These are phyloP conservation scores for Synchytrium microbalum DNA, from an alignment of 371 early-diverging fungal species.

Conservation along the genomic window DNA sequence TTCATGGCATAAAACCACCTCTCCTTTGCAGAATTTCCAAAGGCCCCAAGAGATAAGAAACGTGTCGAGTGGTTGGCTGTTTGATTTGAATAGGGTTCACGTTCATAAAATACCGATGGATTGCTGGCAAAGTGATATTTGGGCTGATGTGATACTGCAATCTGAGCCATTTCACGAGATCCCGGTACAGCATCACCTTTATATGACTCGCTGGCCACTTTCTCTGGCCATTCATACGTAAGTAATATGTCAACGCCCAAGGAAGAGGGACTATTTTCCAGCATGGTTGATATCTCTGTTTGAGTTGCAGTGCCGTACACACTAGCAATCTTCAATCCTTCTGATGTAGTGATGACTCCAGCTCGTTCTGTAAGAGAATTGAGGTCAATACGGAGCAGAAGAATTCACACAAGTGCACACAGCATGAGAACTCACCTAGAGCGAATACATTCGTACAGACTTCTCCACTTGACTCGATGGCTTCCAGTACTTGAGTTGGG, in stretches of 20 bases:
- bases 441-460: conserved; percentile 64
- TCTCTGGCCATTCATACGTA: conserved; percentile 69
- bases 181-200: conserved; percentile 18
- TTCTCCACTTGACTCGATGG: conserved; percentile 58
- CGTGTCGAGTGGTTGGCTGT: conserved; percentile 63
- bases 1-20: conserved; percentile 93
- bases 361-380: conserved; percentile 32
- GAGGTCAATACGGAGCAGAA: not conserved
- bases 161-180: conserved; percentile 37
- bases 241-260: conserved; percentile 72
- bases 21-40: conserved; percentile 52
- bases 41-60: conserved; percentile 74
- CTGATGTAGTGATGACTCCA: conserved; percentile 61
- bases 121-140: conserved; percentile 77
- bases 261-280: conserved; percentile 13
- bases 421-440: conserved; percentile 41
- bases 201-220: conserved; percentile 32
- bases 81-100: conserved; percentile 71
- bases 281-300: conserved; percentile 21
- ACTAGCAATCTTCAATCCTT: conserved; percentile 67
- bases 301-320: conserved; percentile 47
- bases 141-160: conserved; percentile 52
- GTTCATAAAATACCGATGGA: conserved; percentile 57
- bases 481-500: conserved; percentile 47
- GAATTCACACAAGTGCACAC: not conserved